Percentiles rank a stretch among this genome's conserved stretches.
Evolutionary conservation across 2,329 filamentous ascomycete species (phyloP).

Genomic region (Phoma herbarum): DNA sequence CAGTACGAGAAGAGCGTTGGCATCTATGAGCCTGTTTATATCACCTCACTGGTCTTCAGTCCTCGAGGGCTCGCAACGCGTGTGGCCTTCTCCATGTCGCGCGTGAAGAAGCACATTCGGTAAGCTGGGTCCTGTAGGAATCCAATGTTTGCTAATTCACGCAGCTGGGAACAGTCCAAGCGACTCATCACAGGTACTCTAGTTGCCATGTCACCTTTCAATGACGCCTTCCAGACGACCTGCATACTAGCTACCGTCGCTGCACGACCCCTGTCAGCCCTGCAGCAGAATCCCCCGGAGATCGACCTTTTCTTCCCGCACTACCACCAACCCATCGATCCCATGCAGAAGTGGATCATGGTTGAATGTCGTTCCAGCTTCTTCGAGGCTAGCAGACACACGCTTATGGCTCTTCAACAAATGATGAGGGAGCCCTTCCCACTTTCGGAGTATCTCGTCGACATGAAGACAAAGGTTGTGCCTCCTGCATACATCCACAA

Average conservation of each 20-base stretch:
- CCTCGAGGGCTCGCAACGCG: slow-evolving; percentile 70
- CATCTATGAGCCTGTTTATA: slow-evolving; percentile 64
- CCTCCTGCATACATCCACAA: slow-evolving; percentile 63
- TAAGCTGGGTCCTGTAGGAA: not conserved
- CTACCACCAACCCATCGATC: slow-evolving; percentile 72
- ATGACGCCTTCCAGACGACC: slow-evolving; percentile 69
- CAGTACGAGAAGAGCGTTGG: slow-evolving; percentile 50
- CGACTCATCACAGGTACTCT: slow-evolving; percentile 64
- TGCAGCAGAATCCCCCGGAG: slow-evolving; percentile 72
- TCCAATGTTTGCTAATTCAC: not conserved
- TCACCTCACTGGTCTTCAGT: slow-evolving; percentile 71
- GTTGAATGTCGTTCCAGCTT: slow-evolving; percentile 77
- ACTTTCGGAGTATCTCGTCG: slow-evolving; percentile 69
- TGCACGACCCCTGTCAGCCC: slow-evolving; percentile 69
- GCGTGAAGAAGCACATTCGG: slow-evolving; percentile 71
- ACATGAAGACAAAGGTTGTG: slow-evolving; percentile 56
- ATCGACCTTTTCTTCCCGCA: slow-evolving; percentile 79
- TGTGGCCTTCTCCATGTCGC: slow-evolving; percentile 73
- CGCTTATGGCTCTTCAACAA: slow-evolving; percentile 76
- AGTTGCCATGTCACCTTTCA: slow-evolving; percentile 62
- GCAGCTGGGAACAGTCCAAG: slow-evolving; percentile 68
- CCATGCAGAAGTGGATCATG: slow-evolving; percentile 76
- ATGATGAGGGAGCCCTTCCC: slow-evolving; percentile 67
- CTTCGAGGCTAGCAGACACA: slow-evolving; percentile 79
- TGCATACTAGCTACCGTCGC: slow-evolving; percentile 78